phyloP scores from a whole-genome alignment of 116 monocot species.

The Trichopus zeylanicus region DNA sequence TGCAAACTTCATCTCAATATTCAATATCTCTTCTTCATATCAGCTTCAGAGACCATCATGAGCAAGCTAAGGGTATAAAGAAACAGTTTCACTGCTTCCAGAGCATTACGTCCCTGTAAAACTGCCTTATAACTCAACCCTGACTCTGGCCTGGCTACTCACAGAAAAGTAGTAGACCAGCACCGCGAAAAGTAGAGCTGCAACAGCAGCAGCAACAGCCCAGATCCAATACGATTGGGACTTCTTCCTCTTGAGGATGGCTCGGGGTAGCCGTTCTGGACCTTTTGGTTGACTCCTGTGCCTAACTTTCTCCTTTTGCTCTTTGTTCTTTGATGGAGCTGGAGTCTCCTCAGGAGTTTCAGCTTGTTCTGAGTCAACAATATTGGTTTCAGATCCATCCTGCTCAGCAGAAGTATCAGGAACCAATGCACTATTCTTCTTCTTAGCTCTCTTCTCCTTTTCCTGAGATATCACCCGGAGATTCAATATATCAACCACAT shows the following conservation, averaged over 20 bases:
- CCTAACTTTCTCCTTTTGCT: slow-evolving; percentile 28
- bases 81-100: no score
- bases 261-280: slow-evolving; percentile 27
- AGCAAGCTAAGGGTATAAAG: no score
- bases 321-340: slow-evolving; percentile 27
- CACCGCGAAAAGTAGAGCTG: slow-evolving; percentile 20
- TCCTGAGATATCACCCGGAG: slow-evolving; percentile 25
- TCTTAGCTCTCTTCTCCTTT: slow-evolving; percentile 79
- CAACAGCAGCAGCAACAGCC: slow-evolving; percentile 28
- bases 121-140: no score
- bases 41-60: no score
- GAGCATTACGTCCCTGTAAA: no score
- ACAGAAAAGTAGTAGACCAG: slow-evolving; percentile 18
- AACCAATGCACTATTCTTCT: slow-evolving; percentile 35
- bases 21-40: no score
- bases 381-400: slow-evolving; percentile 27
- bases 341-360: slow-evolving; percentile 15
- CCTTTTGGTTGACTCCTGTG: slow-evolving; percentile 23
- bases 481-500: not conserved
- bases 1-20: no score
- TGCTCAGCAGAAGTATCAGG: slow-evolving; percentile 22
- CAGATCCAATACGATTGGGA: slow-evolving; percentile 41
- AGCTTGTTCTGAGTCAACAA: slow-evolving; percentile 39
- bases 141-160: not conserved
- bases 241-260: slow-evolving; percentile 65